A percentile compares a stretch with the other conserved stretches of the same genome.
Evolutionary conservation across 2,329 filamentous ascomycete genomes (phyloP).

Genomic region (Aspergillus versicolor): DNA sequence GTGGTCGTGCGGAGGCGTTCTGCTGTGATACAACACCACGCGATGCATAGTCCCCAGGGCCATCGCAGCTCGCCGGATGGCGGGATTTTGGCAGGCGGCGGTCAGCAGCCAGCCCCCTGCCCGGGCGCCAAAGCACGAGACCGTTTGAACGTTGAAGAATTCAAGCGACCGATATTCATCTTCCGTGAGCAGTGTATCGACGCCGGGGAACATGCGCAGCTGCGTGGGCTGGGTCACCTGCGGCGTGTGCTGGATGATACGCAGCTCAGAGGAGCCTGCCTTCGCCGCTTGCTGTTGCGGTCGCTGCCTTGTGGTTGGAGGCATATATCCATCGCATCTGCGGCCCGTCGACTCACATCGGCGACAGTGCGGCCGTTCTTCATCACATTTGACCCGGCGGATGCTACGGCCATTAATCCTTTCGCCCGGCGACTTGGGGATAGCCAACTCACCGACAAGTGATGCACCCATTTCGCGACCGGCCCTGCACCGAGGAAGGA

Average conservation of each 20-base stretch:
- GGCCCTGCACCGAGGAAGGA: background rate
- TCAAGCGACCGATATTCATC: constrained; percentile 38
- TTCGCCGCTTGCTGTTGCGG: constrained; percentile 16
- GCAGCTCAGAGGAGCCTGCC: constrained; percentile 10
- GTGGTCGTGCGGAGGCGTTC: background rate
- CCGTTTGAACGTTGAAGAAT: constrained; percentile 44
- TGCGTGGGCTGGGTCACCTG: constrained; percentile 10
- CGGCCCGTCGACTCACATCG: constrained; percentile 57
- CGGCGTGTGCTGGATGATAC: constrained; percentile 23
- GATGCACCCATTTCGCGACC: constrained; percentile 44
- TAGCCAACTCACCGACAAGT: constrained; percentile 53
- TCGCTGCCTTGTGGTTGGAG: constrained; percentile 6
- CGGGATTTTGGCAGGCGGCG: constrained; percentile 46
- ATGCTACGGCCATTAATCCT: constrained; percentile 22
- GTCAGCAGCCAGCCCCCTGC: constrained; percentile 47
- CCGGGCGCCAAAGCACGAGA: constrained; percentile 44
- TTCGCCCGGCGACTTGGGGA: too few relatives aligned
- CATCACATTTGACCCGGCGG: constrained; percentile 59
- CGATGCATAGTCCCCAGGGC: constrained; percentile 52
- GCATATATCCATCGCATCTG: constrained; percentile 55
- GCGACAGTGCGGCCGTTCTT: constrained; percentile 53
- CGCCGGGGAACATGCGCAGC: constrained; percentile 15
- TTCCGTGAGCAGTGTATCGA: constrained; percentile 24
- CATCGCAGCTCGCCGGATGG: constrained; percentile 50
- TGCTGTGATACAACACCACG: constrained; percentile 16